A percentile compares a stretch with the other conserved stretches of the same genome.
Conservation (phyloP, 1,139 yeast species). For the Yamadazyma atmosphaerica region DNA sequence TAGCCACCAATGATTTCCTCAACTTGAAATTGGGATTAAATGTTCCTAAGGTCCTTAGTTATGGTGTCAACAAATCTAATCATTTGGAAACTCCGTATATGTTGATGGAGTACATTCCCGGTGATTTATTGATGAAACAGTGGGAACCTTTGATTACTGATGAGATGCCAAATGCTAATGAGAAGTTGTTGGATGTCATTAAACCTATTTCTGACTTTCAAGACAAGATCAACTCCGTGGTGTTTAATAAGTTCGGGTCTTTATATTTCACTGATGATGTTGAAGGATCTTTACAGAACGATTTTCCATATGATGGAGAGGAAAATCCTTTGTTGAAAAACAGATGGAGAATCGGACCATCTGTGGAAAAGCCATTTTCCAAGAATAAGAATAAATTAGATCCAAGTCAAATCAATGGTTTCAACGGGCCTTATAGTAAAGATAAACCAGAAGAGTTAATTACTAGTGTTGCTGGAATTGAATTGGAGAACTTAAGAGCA, state of each 20-base stretch:
- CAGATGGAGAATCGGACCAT: conserved; percentile 92
- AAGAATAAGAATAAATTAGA: conserved; percentile 57
- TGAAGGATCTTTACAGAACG: conserved; percentile 36
- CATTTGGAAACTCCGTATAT: conserved; percentile 72
- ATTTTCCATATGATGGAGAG: conserved; percentile 58
- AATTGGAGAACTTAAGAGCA: conserved; percentile 60
- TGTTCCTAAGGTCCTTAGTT: conserved; percentile 77
- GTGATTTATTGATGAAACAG: conserved; percentile 78
- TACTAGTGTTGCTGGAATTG: conserved; percentile 62
- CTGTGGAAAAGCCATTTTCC: conserved; percentile 76
- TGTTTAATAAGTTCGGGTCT: conserved; percentile 78
- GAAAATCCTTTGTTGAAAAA: conserved; percentile 57
- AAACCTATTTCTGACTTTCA: conserved; percentile 65
- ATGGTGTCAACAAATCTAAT: conserved; percentile 63
- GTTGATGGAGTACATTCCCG: conserved; percentile 75
- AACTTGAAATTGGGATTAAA: conserved; percentile 50
- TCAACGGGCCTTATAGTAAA: conserved; percentile 75
- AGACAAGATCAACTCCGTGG: conserved; percentile 45
- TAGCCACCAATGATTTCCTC: conserved; percentile 87
- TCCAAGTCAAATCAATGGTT: conserved; percentile 43
- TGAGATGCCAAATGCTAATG: conserved; percentile 38
- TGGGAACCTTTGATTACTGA: conserved; percentile 78
- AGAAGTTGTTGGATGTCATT: conserved; percentile 54
- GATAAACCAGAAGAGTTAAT: conserved; percentile 61
- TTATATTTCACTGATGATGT: conserved; percentile 73